A percentile compares a stretch with the other conserved stretches of the same genome.
These are phyloP conservation scores for Wakefieldia striispora DNA, from an alignment of 768 basidiomycete genomes.

Conservation along the genomic window DNA sequence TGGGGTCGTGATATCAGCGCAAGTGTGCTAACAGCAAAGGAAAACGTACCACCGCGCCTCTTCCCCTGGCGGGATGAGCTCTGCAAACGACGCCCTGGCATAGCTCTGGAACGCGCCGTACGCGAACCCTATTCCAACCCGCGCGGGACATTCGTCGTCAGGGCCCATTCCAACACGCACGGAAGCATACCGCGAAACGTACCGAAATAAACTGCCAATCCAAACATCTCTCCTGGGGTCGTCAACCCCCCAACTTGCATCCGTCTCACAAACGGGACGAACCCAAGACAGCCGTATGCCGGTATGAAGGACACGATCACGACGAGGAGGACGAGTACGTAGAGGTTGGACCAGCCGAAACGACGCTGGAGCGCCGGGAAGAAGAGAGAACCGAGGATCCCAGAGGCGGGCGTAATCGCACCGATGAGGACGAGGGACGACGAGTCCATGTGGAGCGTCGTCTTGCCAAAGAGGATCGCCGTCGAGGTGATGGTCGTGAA, in stretches of 20 bases:
- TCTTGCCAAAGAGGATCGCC: slow-evolving; percentile 90
- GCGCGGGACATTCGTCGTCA: not conserved
- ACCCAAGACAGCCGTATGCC: slow-evolving; percentile 80
- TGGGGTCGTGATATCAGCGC: not conserved
- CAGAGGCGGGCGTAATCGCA: slow-evolving; percentile 70
- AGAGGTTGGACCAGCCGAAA: slow-evolving; percentile 62
- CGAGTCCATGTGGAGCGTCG: slow-evolving; percentile 75
- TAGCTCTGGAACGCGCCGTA: slow-evolving; percentile 93
- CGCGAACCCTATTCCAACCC: slow-evolving; percentile 54
- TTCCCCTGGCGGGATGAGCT: slow-evolving; percentile 82
- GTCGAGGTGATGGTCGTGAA: slow-evolving; percentile 93
- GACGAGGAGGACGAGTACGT: slow-evolving; percentile 66
- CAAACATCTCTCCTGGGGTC: slow-evolving; percentile 83
- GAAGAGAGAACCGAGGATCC: slow-evolving; percentile 80
- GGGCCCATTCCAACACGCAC: not conserved
- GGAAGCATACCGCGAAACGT: not conserved
- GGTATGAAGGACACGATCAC: slow-evolving; percentile 65
- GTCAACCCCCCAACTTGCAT: slow-evolving; percentile 68
- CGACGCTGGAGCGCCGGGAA: slow-evolving; percentile 75
- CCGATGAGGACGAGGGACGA: slow-evolving; percentile 79
- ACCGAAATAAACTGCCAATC: slow-evolving; percentile 81
- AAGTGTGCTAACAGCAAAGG: too few relatives aligned
- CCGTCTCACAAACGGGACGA: slow-evolving; percentile 53
- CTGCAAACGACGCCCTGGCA: slow-evolving; percentile 82
- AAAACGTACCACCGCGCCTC: slow-evolving; percentile 78